Percentiles rank a stretch among this genome's conserved stretches.
phyloP scores from a whole-genome alignment of 2,329 filamentous ascomycete genomes.

The Cylindrodendrum hubeiense region DNA sequence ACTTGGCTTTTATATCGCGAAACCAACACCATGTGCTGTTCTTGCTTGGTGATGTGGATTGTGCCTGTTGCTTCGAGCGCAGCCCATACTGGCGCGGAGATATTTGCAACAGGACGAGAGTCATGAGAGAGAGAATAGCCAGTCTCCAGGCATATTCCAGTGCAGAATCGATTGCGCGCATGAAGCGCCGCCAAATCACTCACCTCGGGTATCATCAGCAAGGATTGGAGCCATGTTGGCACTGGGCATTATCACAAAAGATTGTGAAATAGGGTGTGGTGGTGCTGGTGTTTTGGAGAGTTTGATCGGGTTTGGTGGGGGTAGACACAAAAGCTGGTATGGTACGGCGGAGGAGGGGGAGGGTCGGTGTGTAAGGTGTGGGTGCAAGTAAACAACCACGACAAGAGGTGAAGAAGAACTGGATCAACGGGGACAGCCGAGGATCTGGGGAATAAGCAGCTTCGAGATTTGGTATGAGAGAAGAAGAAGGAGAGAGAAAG shows the following conservation, averaged over 20 bases:
- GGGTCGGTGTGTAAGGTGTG: slow-evolving; percentile 13
- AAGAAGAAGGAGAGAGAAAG: background rate
- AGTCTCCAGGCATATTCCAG: background rate
- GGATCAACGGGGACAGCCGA: background rate
- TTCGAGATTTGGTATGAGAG: background rate
- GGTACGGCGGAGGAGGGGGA: slow-evolving; percentile 12
- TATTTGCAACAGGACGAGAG: slow-evolving; percentile 1
- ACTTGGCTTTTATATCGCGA: too few relatives aligned
- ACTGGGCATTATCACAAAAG: slow-evolving; percentile 49
- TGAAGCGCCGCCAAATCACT: slow-evolving; percentile 45
- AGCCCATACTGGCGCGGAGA: slow-evolving; percentile 4
- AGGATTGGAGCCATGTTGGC: slow-evolving; percentile 55
- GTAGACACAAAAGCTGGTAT: slow-evolving; percentile 15
- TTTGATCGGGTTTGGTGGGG: slow-evolving; percentile 25
- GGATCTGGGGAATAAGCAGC: background rate
- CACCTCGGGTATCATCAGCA: slow-evolving; percentile 60
- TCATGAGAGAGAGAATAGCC: background rate
- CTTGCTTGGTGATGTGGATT: background rate
- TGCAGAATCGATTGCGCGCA: background rate
- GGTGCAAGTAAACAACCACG: background rate
- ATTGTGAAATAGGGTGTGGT: slow-evolving; percentile 13
- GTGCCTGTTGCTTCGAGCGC: background rate
- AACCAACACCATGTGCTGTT: background rate
- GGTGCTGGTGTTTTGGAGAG: slow-evolving; percentile 29
- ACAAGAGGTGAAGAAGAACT: background rate